Conservation (phyloP, 2,329 filamentous ascomycete genomes). For the Ophiostoma triangulosporum region DNA sequence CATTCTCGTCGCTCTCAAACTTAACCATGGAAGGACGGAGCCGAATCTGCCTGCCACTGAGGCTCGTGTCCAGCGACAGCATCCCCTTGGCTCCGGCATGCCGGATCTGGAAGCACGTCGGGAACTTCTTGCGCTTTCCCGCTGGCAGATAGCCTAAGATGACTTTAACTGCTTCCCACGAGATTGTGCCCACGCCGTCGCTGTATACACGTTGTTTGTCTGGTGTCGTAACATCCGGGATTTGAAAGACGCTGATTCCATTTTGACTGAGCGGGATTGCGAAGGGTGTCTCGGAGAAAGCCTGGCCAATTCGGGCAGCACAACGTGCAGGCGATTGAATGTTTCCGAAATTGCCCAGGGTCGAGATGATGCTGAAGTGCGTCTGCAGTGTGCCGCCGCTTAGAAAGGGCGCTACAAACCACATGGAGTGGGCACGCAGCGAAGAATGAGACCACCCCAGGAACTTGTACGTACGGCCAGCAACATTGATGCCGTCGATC, state of each 20-base stretch:
- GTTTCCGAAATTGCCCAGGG: conserved; percentile 35
- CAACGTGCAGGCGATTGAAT: conserved; percentile 42
- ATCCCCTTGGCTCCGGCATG: conserved; percentile 66
- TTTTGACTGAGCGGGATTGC: conserved; percentile 37
- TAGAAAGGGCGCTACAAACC: conserved; percentile 41
- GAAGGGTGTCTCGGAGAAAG: conserved; percentile 62
- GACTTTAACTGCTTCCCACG: conserved; percentile 39
- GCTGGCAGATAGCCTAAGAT: conserved; percentile 43
- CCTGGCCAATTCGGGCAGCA: conserved; percentile 48
- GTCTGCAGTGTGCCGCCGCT: conserved; percentile 21
- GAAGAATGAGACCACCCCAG: conserved; percentile 73
- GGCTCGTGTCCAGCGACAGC: conserved; percentile 51
- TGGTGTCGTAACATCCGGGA: conserved; percentile 38
- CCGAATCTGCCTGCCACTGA: conserved; percentile 43
- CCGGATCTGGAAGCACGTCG: conserved; percentile 63
- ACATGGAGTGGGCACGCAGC: conserved; percentile 55
- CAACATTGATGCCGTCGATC: conserved; percentile 45
- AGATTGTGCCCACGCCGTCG: conserved; percentile 69
- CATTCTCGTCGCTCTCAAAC: conserved; percentile 43
- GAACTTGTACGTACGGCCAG: conserved; percentile 49
- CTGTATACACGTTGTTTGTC: conserved; percentile 50
- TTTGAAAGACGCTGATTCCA: conserved; percentile 21
- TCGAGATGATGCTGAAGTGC: conserved; percentile 30
- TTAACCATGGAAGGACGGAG: conserved; percentile 70
- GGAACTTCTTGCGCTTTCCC: conserved; percentile 25